Conservation (phyloP, 148 eudicot species). For the Fagopyrum esculentum region DNA sequence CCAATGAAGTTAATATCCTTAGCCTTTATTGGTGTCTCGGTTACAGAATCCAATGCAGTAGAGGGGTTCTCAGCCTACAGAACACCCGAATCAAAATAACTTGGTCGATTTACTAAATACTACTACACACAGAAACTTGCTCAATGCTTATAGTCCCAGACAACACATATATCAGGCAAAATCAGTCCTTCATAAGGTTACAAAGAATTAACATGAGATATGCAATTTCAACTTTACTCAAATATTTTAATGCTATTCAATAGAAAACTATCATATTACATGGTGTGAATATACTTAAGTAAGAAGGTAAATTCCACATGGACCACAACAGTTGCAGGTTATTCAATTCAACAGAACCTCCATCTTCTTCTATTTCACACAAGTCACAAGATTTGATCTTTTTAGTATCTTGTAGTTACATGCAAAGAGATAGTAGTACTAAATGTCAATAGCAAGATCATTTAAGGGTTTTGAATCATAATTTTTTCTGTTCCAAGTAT, state of each 20-base stretch:
- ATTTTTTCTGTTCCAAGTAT: no score
- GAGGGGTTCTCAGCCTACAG: background rate
- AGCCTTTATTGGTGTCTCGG: background rate
- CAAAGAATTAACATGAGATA: background rate
- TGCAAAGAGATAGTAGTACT: no score
- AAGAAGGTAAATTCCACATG: background rate
- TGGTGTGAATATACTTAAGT: background rate
- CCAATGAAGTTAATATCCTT: background rate
- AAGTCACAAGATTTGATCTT: background rate
- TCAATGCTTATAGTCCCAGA: no score
- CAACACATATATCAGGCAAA: background rate
- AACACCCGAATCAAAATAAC: background rate
- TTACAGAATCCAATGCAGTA: background rate
- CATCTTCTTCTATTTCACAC: background rate
- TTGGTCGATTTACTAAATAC: background rate
- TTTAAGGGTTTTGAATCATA: no score
- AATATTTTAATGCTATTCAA: background rate
- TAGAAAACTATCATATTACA: background rate
- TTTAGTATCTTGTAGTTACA: background rate
- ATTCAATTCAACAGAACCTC: background rate
- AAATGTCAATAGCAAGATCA: no score
- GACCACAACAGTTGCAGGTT: background rate
- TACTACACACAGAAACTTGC: background rate
- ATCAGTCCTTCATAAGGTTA: background rate
- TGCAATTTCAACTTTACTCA: background rate